Percentiles rank a stretch among this genome's conserved stretches.
Evolutionary conservation across 305 asterid genomes (phyloP).

Genomic region (Coffea humblotiana): DNA sequence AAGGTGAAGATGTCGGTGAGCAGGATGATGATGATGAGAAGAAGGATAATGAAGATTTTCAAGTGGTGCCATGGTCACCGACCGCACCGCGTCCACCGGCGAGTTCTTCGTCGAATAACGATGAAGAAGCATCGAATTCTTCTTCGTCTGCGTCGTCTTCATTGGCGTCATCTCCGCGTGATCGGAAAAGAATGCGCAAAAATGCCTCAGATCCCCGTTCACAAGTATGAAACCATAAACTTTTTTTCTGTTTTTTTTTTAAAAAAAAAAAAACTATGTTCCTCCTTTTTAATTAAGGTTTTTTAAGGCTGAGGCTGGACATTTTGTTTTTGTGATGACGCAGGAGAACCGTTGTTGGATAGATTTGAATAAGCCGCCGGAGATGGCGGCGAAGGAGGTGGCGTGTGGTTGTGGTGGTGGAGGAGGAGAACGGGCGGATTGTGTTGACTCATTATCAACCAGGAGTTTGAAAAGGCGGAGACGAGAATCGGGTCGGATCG

Average conservation of each 20-base stretch:
- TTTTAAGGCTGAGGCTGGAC: not conserved
- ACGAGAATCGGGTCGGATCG: conserved; percentile 8
- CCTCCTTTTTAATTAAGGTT: not conserved
- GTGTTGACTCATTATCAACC: conserved; percentile 13
- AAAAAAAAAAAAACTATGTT: not conserved
- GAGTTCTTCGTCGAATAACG: conserved; percentile 44
- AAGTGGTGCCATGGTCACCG: conserved; percentile 54
- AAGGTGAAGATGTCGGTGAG: not conserved
- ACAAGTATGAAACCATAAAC: conserved; percentile 8
- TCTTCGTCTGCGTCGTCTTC: conserved; percentile 12
- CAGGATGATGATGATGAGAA: conserved; percentile 24
- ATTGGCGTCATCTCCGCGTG: not conserved
- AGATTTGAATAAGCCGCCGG: conserved; percentile 9
- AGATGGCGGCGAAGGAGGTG: not conserved
- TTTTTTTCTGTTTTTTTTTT: not conserved
- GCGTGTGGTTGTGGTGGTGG: not conserved
- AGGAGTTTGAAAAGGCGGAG: conserved; percentile 24
- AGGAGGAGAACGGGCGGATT: not conserved
- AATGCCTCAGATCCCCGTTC: conserved; percentile 17
- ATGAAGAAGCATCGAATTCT: conserved; percentile 19
- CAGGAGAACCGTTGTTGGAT: conserved; percentile 15
- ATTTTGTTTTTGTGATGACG: not conserved
- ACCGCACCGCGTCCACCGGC: conserved; percentile 46
- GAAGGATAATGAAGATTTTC: conserved; percentile 22
- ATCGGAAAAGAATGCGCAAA: conserved; percentile 20